These are phyloP conservation scores for Ophiostoma perfectum DNA, from an alignment of 2,329 filamentous ascomycete genomes.

Conservation along the genomic window DNA sequence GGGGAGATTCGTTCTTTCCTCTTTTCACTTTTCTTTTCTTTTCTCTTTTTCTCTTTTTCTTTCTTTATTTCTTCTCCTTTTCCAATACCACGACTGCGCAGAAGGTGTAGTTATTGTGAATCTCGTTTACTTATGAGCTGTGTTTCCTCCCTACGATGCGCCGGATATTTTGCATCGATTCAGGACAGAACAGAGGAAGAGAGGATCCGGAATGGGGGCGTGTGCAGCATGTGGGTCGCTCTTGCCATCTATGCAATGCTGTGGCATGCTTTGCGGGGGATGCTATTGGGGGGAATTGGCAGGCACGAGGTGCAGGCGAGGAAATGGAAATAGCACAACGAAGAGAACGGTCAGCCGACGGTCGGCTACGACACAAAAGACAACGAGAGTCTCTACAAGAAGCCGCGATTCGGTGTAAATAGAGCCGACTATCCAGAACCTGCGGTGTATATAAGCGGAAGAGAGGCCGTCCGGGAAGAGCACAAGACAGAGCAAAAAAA, in stretches of 20 bases:
- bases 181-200: too few species aligned
- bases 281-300: constrained; percentile 17
- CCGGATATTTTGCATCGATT: too few species aligned
- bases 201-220: neutral
- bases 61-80: neutral
- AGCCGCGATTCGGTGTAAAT: constrained; percentile 9
- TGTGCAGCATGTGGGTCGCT: constrained; percentile 5
- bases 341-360: neutral
- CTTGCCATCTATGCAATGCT: neutral
- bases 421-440: neutral
- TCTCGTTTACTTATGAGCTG: too few species aligned
- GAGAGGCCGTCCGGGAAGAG: neutral
- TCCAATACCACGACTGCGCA: too few species aligned
- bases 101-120: too few species aligned
- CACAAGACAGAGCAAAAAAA: neutral
- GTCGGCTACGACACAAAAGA: neutral
- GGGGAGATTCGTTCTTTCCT: too few species aligned
- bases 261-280: constrained; percentile 17
- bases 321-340: neutral
- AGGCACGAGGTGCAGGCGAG: neutral
- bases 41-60: neutral
- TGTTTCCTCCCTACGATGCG: too few species aligned
- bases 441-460: neutral
- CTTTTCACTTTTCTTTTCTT: too few species aligned
- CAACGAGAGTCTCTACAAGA: neutral